Conservation (phyloP, 768 basidiomycete species). For the Kwoniella europaea region DNA sequence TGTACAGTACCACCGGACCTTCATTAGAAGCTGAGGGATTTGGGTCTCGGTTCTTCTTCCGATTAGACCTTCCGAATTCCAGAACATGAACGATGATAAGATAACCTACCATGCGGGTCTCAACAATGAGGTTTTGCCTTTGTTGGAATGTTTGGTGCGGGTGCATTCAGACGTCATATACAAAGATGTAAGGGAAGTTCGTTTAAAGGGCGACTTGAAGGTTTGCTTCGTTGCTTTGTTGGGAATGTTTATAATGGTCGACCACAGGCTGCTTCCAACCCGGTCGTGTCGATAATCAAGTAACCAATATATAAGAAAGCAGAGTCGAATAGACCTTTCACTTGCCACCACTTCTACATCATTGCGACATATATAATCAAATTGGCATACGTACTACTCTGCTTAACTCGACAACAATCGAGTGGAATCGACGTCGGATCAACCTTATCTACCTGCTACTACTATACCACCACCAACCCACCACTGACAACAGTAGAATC, state of each 20-base stretch:
- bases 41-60: not conserved
- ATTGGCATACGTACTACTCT: too few relatives aligned
- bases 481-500: too few relatives aligned
- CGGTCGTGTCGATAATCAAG: too few relatives aligned
- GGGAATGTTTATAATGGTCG: not conserved
- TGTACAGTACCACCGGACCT: not conserved
- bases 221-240: not conserved
- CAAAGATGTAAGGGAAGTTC: not conserved
- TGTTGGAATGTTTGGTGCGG: not conserved
- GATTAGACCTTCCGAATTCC: not conserved
- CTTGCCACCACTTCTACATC: too few relatives aligned
- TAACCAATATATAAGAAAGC: too few relatives aligned
- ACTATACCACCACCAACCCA: too few relatives aligned
- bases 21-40: not conserved
- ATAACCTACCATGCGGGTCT: not conserved
- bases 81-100: not conserved
- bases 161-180: not conserved
- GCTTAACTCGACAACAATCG: too few relatives aligned
- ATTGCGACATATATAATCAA: too few relatives aligned
- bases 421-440: too few relatives aligned
- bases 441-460: too few relatives aligned
- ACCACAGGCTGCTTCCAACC: not conserved
- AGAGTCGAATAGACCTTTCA: too few relatives aligned
- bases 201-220: not conserved
- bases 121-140: not conserved